These are phyloP conservation scores for Cladosporium austrohemisphaericum DNA, from an alignment of 2,329 filamentous ascomycete species.

Conservation along the genomic window DNA sequence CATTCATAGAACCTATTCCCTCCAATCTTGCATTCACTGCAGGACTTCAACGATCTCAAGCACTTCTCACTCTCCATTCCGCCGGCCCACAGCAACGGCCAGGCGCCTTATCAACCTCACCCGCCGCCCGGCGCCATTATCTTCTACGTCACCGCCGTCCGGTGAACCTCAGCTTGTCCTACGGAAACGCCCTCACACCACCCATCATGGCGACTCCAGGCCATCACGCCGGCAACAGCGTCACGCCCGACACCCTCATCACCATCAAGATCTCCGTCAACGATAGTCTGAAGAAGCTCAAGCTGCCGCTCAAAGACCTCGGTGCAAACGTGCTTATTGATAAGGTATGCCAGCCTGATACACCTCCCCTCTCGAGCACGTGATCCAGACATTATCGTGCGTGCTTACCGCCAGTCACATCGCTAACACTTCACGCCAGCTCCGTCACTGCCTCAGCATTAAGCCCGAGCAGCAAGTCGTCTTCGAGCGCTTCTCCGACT, in stretches of 20 bases:
- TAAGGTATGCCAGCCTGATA: conserved; percentile 63
- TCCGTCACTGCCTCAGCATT: conserved; percentile 66
- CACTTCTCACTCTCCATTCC: not conserved
- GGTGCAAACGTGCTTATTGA: conserved; percentile 68
- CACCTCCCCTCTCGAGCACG: conserved; percentile 5
- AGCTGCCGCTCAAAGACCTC: conserved; percentile 83
- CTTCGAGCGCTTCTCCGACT: conserved; percentile 95
- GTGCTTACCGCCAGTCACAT: not conserved
- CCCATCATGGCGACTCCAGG: conserved; percentile 35
- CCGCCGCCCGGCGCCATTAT: not conserved
- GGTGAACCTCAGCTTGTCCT: not conserved
- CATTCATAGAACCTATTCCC: too few relatives aligned
- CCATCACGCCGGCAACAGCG: conserved; percentile 25
- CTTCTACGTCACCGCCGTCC: conserved; percentile 8
- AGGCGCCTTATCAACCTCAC: not conserved
- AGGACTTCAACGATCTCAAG: too few relatives aligned
- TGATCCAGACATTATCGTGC: conserved; percentile 16
- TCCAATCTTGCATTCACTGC: too few relatives aligned
- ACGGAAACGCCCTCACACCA: not conserved
- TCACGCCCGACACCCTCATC: conserved; percentile 66
- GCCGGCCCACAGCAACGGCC: conserved; percentile 14
- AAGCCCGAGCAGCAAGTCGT: conserved; percentile 58
- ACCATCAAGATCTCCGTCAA: conserved; percentile 81
- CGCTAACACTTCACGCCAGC: conserved; percentile 46
- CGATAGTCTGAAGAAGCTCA: conserved; percentile 75